These are phyloP conservation scores for Citrus sp. DNA, from an alignment of 345 rosid species.

Conservation along the genomic window DNA sequence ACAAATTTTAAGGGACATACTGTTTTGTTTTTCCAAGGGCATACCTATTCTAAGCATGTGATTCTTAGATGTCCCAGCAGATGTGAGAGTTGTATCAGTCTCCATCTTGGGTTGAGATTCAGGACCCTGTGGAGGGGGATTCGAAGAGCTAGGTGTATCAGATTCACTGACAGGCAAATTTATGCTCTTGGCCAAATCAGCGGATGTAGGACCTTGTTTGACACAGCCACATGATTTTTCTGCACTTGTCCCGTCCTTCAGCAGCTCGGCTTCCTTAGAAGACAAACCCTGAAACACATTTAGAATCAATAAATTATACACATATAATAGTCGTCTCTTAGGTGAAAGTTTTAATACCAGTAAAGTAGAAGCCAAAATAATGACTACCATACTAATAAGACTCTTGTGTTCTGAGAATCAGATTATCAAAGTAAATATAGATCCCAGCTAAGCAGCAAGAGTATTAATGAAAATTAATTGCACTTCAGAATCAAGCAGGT, in stretches of 20 bases:
- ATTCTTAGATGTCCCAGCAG: constrained; percentile 46
- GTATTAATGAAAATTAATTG: background rate
- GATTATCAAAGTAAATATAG: background rate
- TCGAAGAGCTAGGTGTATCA: constrained; percentile 52
- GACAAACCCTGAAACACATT: constrained; percentile 61
- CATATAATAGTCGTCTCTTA: constrained; percentile 10
- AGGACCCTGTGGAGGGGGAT: constrained; percentile 40
- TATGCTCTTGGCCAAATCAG: constrained; percentile 42
- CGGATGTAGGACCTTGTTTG: constrained; percentile 40
- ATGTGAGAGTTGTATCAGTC: constrained; percentile 43
- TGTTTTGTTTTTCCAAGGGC: constrained; percentile 13
- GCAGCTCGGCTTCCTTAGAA: constrained; percentile 71
- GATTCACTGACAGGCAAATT: constrained; percentile 48
- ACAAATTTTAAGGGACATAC: constrained; percentile 28
- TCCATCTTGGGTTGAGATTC: constrained; percentile 65
- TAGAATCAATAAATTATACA: constrained; percentile 22
- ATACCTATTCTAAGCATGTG: constrained; percentile 66
- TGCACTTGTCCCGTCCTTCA: constrained; percentile 58
- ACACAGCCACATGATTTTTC: constrained; percentile 53
- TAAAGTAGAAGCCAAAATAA: background rate
- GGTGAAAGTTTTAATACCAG: background rate
- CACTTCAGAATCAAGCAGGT: constrained; percentile 5
- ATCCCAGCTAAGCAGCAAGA: constrained; percentile 3
- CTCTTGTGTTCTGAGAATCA: background rate
- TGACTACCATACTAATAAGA: background rate